Base-by-base conservation (phyloP, 2,329 filamentous ascomycete genomes). In the Cercospora sp. region DNA sequence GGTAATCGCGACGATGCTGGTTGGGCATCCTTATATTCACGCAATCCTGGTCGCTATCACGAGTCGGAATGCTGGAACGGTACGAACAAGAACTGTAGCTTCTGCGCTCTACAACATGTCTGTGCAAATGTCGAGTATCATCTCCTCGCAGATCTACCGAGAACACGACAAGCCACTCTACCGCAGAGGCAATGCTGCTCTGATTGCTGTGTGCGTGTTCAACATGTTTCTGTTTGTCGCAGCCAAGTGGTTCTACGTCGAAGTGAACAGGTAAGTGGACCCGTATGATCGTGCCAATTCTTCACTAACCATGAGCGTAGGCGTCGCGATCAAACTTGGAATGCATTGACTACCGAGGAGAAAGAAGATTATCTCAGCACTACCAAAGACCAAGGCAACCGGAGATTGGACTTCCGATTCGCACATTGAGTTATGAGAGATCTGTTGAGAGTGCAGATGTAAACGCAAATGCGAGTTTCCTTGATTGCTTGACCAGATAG, bases 61-160 rank as follows among this genome's bases (percentile, higher is more conserved):
- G 1, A 88, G 86, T 2, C 83, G 87, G 62, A 91, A 90, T 74
- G 85, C 87, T 2, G 88, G 88, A 70, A 82, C 85, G 0, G 87
- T 91, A 9, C 82, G 88, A 10, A 87, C 86, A 5, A 81, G 88
- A 6, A 87, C 88, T 1, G 87, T 91, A 1, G 86, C 87, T 0
- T 85, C 87, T 0, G 88, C 87, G 0, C 79, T 87, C n/a, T 90
- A 90, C 77, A 90, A 90, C 73, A 81, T 83, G 70, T 76, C 76
- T 34, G 80, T 82, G 12, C 81, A 83, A 61, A 73, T 78, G 7
- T 79, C 77, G 5, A 79, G 77, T 30, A 77, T 83, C 64, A 78
- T 81, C n/a, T 70, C 68, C 3, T 62, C 63, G 8, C 67, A 74
- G 67, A 85, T 88, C n/a, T 88, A 88, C 73, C 79, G 83, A 1